Evolutionary conservation across 768 basidiomycete genomes (phyloP).

Genomic region (Boletus coccyginus): DNA sequence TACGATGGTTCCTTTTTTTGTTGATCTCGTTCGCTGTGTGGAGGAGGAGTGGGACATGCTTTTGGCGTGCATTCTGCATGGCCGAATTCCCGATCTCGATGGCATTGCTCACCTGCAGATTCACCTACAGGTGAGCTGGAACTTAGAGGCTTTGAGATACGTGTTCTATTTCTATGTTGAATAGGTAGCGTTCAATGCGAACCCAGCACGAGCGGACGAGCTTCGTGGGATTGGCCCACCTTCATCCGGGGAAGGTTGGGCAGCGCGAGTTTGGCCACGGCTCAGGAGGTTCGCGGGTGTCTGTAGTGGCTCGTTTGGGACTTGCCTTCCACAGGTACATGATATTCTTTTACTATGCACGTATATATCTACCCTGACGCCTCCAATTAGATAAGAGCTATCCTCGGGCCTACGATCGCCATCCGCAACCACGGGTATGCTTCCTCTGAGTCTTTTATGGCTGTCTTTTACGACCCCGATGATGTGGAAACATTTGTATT

Average conservation of each 20-base stretch:
- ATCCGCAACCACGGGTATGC: constrained; percentile 11
- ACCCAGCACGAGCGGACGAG: constrained; percentile 11
- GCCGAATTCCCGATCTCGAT: constrained; percentile 13
- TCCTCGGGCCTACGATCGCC: constrained; percentile 11
- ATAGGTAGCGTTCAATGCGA: constrained; percentile 2
- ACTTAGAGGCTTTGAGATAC: background rate
- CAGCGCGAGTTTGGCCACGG: constrained; percentile 13
- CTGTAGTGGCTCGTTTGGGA: constrained; percentile 15
- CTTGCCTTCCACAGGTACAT: constrained; percentile 5
- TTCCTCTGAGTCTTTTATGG: constrained; percentile 7
- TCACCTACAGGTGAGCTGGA: constrained; percentile 6
- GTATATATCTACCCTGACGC: background rate
- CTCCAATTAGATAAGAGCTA: background rate
- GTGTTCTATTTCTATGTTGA: background rate
- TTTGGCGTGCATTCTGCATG: constrained; percentile 6
- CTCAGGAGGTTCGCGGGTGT: constrained; percentile 2
- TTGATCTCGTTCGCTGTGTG: constrained; percentile 7
- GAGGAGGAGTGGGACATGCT: constrained; percentile 10
- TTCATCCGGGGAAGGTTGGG: constrained; percentile 11
- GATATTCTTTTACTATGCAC: background rate
- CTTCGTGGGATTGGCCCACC: constrained; percentile 15
- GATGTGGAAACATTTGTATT: constrained; percentile 11
- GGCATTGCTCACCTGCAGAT: constrained; percentile 6
- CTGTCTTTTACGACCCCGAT: background rate
- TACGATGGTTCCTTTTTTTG: constrained; percentile 5